Conservation (phyloP, 2,329 filamentous ascomycete species). For the Botrytis squamosa region DNA sequence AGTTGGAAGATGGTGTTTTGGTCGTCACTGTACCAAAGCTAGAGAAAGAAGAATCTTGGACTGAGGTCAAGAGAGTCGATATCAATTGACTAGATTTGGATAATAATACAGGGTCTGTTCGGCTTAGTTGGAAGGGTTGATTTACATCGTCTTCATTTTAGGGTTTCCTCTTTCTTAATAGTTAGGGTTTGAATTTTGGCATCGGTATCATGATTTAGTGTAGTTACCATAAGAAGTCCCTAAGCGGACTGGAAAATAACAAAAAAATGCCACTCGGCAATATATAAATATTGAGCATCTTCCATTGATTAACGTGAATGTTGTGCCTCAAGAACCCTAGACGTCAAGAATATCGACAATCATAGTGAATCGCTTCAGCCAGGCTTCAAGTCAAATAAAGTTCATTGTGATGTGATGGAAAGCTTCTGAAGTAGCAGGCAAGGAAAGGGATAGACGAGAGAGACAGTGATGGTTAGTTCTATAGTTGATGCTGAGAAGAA, state of each 20-base stretch:
- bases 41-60: conserved; percentile 57
- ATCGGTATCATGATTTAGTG: conserved; percentile 25
- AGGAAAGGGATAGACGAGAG: background rate
- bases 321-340: background rate
- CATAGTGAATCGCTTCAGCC: too few relatives aligned
- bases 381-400: background rate
- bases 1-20: conserved; percentile 75
- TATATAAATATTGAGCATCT: background rate
- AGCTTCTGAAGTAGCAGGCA: background rate
- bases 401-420: background rate
- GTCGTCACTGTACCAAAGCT: conserved; percentile 74
- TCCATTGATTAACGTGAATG: background rate
- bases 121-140: conserved; percentile 21
- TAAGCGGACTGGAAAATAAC: conserved; percentile 22
- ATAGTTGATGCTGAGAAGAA: background rate
- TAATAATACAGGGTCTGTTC: conserved; percentile 12
- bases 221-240: conserved; percentile 20
- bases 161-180: background rate
- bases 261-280: conserved; percentile 32
- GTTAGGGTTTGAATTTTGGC: conserved; percentile 16
- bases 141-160: background rate
- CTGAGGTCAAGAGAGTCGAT: conserved; percentile 60
- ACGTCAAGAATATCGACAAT: background rate
- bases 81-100: conserved; percentile 39
- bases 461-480: background rate